Evolutionary conservation across 1,284 basidiomycete genomes (phyloP).

Genomic region (Sanghuangporus sanghuang): DNA sequence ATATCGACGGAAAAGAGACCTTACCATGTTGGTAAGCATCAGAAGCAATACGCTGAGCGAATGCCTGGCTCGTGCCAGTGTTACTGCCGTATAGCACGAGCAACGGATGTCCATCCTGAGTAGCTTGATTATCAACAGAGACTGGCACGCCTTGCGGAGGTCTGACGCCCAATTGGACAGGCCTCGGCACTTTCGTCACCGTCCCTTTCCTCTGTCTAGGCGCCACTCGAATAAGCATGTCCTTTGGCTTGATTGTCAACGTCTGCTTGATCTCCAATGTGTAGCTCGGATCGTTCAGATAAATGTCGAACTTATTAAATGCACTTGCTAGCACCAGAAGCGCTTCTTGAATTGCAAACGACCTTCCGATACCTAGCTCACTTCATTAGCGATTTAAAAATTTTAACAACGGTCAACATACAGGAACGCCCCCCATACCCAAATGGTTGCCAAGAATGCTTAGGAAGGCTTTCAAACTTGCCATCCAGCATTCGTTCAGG

Average conservation of each 20-base stretch:
- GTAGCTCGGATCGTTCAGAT: constrained; percentile 38
- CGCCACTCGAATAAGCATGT: constrained; percentile 37
- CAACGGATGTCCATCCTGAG: constrained; percentile 23
- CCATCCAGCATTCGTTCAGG: constrained; percentile 47
- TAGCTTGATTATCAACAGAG: neutral
- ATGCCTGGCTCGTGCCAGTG: constrained; percentile 46
- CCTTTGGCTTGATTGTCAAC: constrained; percentile 43
- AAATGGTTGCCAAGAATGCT: constrained; percentile 44
- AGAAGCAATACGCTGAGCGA: constrained; percentile 42
- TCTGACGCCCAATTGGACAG: neutral
- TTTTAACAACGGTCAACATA: neutral
- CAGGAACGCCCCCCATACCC: constrained; percentile 39
- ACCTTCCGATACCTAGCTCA: constrained; percentile 30
- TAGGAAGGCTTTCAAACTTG: constrained; percentile 39
- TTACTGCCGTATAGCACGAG: constrained; percentile 46
- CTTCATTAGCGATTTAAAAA: too few relatives aligned
- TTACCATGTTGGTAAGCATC: constrained; percentile 36
- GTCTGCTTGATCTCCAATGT: constrained; percentile 39
- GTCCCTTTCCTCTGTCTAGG: constrained; percentile 26
- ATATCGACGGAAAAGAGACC: constrained; percentile 1
- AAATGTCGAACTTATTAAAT: constrained; percentile 41
- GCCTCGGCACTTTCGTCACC: neutral
- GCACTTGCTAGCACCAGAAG: constrained; percentile 36
- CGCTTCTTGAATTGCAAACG: constrained; percentile 47
- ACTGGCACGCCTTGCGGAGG: neutral